These are phyloP conservation scores for Speleostelium caveatum DNA, from an alignment of 78 protist genomes.

Conservation along the genomic window DNA sequence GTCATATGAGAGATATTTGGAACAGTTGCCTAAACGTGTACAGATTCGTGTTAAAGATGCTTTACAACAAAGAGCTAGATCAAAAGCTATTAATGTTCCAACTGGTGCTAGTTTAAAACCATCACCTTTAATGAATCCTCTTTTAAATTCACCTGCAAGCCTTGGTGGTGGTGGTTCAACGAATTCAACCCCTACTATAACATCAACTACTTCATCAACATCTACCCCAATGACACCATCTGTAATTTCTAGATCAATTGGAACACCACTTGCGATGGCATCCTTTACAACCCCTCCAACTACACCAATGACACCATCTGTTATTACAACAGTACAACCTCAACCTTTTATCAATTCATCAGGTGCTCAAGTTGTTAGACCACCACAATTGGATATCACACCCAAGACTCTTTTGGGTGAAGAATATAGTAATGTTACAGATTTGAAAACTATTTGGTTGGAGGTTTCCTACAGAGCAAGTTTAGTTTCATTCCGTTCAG, in stretches of 20 bases:
- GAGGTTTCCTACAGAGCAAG: conserved; percentile 49
- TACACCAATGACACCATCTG: neutral
- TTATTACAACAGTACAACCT: conserved; percentile 31
- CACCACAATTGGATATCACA: conserved; percentile 4
- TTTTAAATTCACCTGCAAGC: neutral
- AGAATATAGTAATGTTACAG: conserved; percentile 20
- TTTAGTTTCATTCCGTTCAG: conserved; percentile 30
- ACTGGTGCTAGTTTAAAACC: neutral
- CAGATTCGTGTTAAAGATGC: conserved; percentile 45
- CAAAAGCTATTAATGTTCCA: conserved; percentile 7
- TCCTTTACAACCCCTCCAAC: neutral
- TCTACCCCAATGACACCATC: neutral
- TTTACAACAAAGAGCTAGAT: neutral
- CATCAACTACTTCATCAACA: neutral
- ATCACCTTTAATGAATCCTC: neutral
- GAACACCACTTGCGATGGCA: neutral
- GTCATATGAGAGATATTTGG: conserved; percentile 19
- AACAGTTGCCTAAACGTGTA: conserved; percentile 30
- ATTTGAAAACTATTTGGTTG: conserved; percentile 37
- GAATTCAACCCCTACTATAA: neutral
- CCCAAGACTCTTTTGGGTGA: neutral
- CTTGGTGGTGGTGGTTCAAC: neutral
- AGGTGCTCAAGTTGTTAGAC: conserved; percentile 6
- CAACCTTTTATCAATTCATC: conserved; percentile 17
- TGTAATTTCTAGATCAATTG: neutral